These are phyloP conservation scores for Wallacemonas sp. DNA, from an alignment of 208 protist genomes.

Conservation along the genomic window DNA sequence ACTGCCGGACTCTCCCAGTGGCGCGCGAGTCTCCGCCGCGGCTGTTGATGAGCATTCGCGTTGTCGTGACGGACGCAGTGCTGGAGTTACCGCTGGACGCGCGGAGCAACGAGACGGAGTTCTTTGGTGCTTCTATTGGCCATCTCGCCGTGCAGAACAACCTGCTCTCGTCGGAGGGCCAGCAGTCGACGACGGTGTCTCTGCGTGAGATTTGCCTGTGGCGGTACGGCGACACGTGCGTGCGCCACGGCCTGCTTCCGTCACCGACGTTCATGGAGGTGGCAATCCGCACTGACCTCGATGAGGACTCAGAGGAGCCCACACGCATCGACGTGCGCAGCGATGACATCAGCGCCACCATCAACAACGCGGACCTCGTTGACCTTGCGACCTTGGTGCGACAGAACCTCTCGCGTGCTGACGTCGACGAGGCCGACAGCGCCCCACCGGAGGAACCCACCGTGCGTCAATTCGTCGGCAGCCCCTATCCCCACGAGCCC, in stretches of 20 bases:
- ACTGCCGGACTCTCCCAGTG: constrained; percentile 46
- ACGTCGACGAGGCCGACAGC: constrained; percentile 8
- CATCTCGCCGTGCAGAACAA: constrained; percentile 64
- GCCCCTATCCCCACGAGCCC: not conserved
- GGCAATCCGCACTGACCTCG: constrained; percentile 49
- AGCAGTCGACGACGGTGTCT: constrained; percentile 65
- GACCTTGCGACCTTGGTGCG: constrained; percentile 53
- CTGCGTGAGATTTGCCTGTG: constrained; percentile 64
- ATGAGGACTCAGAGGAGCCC: constrained; percentile 46
- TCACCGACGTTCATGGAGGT: constrained; percentile 49
- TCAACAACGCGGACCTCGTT: constrained; percentile 51
- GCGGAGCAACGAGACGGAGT: constrained; percentile 18
- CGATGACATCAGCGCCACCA: constrained; percentile 42
- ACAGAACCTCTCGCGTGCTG: constrained; percentile 54
- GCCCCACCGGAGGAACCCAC: constrained; percentile 6
- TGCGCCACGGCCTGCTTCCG: constrained; percentile 35
- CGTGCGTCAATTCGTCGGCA: constrained; percentile 3
- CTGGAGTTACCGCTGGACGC: constrained; percentile 74
- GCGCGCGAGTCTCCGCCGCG: constrained; percentile 40
- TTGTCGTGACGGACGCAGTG: constrained; percentile 54
- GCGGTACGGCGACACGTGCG: constrained; percentile 9
- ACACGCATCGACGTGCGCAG: constrained; percentile 44
- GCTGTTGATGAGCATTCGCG: constrained; percentile 71
- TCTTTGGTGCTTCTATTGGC: constrained; percentile 55
- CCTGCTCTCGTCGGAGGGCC: constrained; percentile 46